These are phyloP conservation scores for Diaporthe vexans DNA, from an alignment of 2,329 filamentous ascomycete species.

Conservation along the genomic window DNA sequence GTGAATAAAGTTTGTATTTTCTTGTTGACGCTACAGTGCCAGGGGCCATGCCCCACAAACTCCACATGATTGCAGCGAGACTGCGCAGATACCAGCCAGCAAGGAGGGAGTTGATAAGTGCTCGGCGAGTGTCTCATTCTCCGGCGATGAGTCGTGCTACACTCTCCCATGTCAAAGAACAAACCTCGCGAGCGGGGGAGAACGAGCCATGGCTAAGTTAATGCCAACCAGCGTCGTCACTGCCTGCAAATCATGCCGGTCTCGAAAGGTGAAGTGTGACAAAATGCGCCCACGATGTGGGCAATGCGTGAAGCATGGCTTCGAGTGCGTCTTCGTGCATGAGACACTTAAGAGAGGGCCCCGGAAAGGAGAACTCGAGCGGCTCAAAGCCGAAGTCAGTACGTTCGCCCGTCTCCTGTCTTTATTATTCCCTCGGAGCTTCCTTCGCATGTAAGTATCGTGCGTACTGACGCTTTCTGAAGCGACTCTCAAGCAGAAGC, in stretches of 20 bases:
- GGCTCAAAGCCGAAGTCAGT: constrained; percentile 7
- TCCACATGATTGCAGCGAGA: background rate
- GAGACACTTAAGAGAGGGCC: constrained; percentile 5
- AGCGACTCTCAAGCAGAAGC: constrained; percentile 3
- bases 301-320: constrained; percentile 1
- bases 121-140: background rate
- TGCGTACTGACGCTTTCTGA: constrained; percentile 2
- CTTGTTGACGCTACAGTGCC: background rate
- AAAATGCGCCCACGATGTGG: constrained; percentile 2
- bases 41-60: background rate
- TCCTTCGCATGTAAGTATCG: background rate
- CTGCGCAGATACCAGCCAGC: background rate
- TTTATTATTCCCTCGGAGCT: background rate
- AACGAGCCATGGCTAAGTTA: background rate
- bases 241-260: constrained; percentile 7
- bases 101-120: background rate
- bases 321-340: constrained; percentile 2
- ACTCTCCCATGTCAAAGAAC: constrained; percentile 5
- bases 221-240: constrained; percentile 2
- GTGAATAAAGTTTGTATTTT: constrained; percentile 1
- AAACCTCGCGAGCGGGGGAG: background rate
- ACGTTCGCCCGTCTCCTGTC: background rate
- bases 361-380: constrained; percentile 4
- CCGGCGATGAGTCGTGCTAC: background rate
- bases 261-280: constrained; percentile 4